Base-by-base conservation (phyloP, 2,329 filamentous ascomycete species). In the Aschersonia sp. region DNA sequence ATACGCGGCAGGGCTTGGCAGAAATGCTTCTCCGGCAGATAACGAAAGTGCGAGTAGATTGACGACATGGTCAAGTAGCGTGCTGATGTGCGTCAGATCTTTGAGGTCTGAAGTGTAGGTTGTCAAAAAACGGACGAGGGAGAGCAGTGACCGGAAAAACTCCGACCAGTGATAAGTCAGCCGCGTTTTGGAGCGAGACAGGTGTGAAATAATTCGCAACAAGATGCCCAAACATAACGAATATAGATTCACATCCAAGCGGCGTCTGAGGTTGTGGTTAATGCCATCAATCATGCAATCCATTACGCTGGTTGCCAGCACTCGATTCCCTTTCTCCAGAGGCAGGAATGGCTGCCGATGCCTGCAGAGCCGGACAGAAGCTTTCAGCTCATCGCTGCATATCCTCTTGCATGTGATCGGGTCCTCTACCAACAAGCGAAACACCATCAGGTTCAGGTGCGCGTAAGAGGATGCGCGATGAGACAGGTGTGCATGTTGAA, bases 161-260 rank as follows among this genome's bases (percentile, higher is more conserved):
- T 97, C 89, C 1, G 87, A 81, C 92, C 92, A 98, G 66, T 98
- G 92, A 62, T 96, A 96, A 12, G 73, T 66, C 14, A 97, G 72
- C 35, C 92, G 83, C 33, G 83, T 88, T 57, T 87, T 81, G 45
- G 84, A 85, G 53, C 85, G 81, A 43, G 86, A 87, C 40, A 97
- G 76, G 60, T 90, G 86, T 6, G 87, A 87, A 39, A 97, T 75
- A 46, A 94, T 72, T 42, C 90, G 83, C 47, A 94, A 73, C 54
- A 95, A 73, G 51, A 95, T 85, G 12, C 85, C 86, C 11, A 96
- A 72, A 54, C 80, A 85, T 29, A 94, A 76, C 29, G 79, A 84
- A 60, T 96, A 96, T 35, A 97, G 75, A 37, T 84, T 79, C 11
- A 89, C 79, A 60, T 97, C 90, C 4, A 98, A 75, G 39, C 85